Evolutionary conservation across 768 basidiomycete species (phyloP).

Genomic region (Russula lepida): DNA sequence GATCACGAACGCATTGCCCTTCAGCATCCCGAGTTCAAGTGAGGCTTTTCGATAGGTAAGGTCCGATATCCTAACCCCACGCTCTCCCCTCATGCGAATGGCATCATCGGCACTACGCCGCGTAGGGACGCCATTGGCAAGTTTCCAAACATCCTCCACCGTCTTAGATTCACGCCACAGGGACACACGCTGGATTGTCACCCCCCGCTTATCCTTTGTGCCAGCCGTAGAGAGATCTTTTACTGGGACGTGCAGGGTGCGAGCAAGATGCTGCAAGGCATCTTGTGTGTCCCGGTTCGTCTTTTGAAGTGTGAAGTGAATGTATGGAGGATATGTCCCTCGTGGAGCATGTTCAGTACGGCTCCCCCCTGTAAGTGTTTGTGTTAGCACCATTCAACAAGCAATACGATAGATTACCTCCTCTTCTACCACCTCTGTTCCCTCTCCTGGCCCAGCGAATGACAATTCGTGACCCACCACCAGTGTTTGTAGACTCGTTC

Average conservation of each 20-base stretch:
- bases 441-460: conserved; percentile 68
- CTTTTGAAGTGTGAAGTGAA: conserved; percentile 95
- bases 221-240: conserved; percentile 89
- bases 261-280: conserved; percentile 71
- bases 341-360: conserved; percentile 42
- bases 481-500: conserved; percentile 36
- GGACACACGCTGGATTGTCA: conserved; percentile 88
- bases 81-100: conserved; percentile 69
- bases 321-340: conserved; percentile 73
- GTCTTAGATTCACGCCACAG: conserved; percentile 68
- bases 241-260: conserved; percentile 62
- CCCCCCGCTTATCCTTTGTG: conserved; percentile 97
- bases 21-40: conserved; percentile 90
- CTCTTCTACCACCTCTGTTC: conserved; percentile 41
- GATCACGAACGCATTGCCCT: conserved; percentile 93
- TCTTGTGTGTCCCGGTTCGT: conserved; percentile 98
- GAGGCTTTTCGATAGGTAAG: conserved; percentile 74
- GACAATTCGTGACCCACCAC: conserved; percentile 66
- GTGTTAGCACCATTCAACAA: neutral
- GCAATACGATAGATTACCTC: conserved; percentile 22
- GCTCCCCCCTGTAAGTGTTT: conserved; percentile 16
- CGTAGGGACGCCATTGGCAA: conserved; percentile 58
- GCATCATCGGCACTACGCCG: conserved; percentile 50
- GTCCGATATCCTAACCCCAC: conserved; percentile 84
- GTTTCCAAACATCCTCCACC: conserved; percentile 78